Conservation (phyloP, 2,329 filamentous ascomycete genomes). For the Aureobasidium sp. region DNA sequence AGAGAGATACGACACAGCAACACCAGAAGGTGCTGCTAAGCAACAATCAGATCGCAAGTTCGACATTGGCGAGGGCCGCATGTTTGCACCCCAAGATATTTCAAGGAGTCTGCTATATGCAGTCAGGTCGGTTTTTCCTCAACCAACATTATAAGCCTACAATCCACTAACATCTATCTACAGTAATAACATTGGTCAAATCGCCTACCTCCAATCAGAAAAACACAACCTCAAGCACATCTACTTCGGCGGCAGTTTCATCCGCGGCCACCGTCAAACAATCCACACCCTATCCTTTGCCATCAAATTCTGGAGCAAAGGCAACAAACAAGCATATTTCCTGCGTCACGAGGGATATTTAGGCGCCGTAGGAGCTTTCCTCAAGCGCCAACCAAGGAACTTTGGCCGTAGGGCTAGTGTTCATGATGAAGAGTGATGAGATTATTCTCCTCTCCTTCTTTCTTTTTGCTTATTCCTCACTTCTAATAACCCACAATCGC, state of each 20-base stretch:
- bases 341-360: conserved; percentile 92
- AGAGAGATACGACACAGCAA: conserved; percentile 16
- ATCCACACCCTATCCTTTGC: conserved; percentile 97
- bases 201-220: conserved; percentile 93
- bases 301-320: conserved; percentile 96
- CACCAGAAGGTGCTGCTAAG: conserved; percentile 16
- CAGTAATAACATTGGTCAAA: conserved; percentile 96
- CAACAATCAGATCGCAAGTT: conserved; percentile 25
- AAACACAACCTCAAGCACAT: conserved; percentile 87
- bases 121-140: conserved; percentile 46
- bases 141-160: background rate
- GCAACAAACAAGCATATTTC: conserved; percentile 91
- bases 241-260: conserved; percentile 96
- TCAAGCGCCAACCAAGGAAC: conserved; percentile 81
- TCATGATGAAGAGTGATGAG: background rate
- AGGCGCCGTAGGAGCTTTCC: conserved; percentile 85
- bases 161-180: conserved; percentile 19
- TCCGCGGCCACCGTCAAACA: conserved; percentile 90
- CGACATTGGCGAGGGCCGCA: conserved; percentile 32
- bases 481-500: background rate
- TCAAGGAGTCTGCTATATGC: conserved; percentile 88
- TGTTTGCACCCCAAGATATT: conserved; percentile 76
- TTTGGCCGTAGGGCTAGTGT: conserved; percentile 63
- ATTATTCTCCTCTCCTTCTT: too few relatives aligned
- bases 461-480: too few relatives aligned